Percentiles rank a stretch among this genome's conserved stretches.
phyloP scores from a whole-genome alignment of 768 basidiomycete genomes.

The Panellus pusillus region DNA sequence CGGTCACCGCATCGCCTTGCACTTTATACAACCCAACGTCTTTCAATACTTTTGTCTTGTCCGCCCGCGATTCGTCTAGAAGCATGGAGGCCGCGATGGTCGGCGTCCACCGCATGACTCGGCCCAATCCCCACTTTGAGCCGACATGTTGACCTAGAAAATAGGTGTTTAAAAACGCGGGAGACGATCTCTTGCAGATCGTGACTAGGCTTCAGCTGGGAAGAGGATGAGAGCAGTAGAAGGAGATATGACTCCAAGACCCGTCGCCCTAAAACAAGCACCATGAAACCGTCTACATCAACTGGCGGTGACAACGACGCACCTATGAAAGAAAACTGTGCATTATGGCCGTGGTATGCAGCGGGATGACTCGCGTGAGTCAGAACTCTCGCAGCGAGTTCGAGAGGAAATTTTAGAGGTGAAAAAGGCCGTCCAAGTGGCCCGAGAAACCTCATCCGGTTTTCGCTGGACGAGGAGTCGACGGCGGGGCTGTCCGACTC shows the following conservation, averaged over 20 bases:
- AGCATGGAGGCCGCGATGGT: constrained; percentile 43
- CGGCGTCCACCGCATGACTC: constrained; percentile 75
- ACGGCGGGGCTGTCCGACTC: background rate
- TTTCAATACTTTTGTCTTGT: constrained; percentile 38
- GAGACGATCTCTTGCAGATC: constrained; percentile 60
- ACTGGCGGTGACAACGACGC: constrained; percentile 23
- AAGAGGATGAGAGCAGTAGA: constrained; percentile 64
- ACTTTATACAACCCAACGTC: constrained; percentile 75
- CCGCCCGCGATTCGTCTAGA: constrained; percentile 23
- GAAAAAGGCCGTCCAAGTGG: constrained; percentile 62
- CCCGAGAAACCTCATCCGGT: constrained; percentile 32
- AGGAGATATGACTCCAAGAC: constrained; percentile 75
- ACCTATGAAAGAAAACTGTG: constrained; percentile 73
- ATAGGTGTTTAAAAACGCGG: constrained; percentile 66
- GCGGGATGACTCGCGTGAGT: constrained; percentile 77
- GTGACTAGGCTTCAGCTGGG: constrained; percentile 44
- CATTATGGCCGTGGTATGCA: constrained; percentile 71
- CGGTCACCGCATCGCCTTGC: constrained; percentile 74
- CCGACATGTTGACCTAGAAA: constrained; percentile 74
- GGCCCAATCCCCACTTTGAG: constrained; percentile 71
- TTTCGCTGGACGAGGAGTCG: constrained; percentile 6
- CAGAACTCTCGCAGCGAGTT: constrained; percentile 69
- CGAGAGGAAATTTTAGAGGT: constrained; percentile 66
- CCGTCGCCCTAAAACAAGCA: constrained; percentile 59
- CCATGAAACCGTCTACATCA: background rate